These are phyloP conservation scores for Saccharomyces eubayanus DNA, from an alignment of 805 yeast species.

Conservation along the genomic window DNA sequence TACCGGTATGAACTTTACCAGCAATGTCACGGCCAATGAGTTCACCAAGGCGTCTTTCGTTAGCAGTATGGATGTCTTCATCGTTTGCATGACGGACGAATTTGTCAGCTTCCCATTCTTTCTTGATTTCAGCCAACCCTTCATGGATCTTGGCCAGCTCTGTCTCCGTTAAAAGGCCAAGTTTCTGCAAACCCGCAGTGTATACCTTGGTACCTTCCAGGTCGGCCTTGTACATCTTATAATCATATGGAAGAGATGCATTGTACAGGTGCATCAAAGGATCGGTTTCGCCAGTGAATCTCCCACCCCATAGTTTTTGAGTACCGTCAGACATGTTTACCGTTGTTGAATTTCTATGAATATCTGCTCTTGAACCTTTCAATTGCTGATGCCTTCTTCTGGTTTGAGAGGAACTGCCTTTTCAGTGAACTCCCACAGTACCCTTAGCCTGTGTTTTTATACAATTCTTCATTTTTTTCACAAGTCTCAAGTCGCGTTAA, in stretches of 20 bases:
- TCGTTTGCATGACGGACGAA: constrained; percentile 40
- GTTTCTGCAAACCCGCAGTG: constrained; percentile 74
- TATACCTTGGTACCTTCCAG: constrained; percentile 89
- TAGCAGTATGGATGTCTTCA: constrained; percentile 98
- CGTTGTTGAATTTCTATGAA: not conserved
- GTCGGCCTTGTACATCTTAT: constrained; percentile 91
- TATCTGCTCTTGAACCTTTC: not conserved
- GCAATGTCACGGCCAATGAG: constrained; percentile 87
- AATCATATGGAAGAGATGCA: constrained; percentile 92
- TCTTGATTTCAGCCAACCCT: constrained; percentile 63
- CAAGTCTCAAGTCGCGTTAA: not conserved
- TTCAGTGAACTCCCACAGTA: not conserved
- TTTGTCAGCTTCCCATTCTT: constrained; percentile 80
- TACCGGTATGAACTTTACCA: constrained; percentile 98
- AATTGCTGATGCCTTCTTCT: not conserved
- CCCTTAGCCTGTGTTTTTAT: not conserved
- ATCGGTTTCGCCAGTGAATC: constrained; percentile 94
- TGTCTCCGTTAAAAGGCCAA: constrained; percentile 61
- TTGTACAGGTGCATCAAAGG: constrained; percentile 96
- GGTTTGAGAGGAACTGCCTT: not conserved
- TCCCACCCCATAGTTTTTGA: constrained; percentile 91
- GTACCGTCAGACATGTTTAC: constrained; percentile 28
- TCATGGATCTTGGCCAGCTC: constrained; percentile 77
- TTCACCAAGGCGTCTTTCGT: constrained; percentile 95
- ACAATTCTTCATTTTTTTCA: not conserved